Base-by-base conservation (phyloP, 257 asterid species). In the Paraleonurus japonicus region DNA sequence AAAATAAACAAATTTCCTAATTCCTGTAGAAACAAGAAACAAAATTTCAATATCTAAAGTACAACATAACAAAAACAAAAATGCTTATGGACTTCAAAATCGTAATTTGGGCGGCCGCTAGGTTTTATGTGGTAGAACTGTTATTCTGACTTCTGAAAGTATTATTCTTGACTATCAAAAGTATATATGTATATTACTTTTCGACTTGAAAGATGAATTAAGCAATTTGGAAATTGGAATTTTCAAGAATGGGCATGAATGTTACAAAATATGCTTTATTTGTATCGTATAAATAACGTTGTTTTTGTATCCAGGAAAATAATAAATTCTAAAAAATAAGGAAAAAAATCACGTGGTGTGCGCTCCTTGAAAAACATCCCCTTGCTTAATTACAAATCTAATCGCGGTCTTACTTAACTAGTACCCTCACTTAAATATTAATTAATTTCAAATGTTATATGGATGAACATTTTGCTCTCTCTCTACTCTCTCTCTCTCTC, bases 401-500 rank as follows among this genome's bases (percentile, higher is more conserved):
- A 73, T 61, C 64, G 23, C n/a, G 12, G 30, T 50, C 45, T 55
- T 10, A 65, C 65, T 71, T 55, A 65, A 66, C 67, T 57, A 77
- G 67, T 55, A 6, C 71, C 7, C 2, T 48, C 57, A 16, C 2
- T 5, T 19, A 50, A 16, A 10, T 26, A 17, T 43, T 54, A 39
- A 73, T 7, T n/a, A n/a, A n/a, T 60, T 37, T 27, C 63, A 65
- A 30, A 65, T 62, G 35, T 0, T 10, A 45, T 41, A 27, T 45
- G 27, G 17, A 47, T 47, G 41, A 13, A 43, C 45, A 26, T 24
- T 17, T 24, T 50, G 6, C 71, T 47, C 62, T 10, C 73, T 16
- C 66, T 5, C 23, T 1, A 1, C 67, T 71, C 70, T 50, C 58
- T 72, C 80, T 65, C 67, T 71, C 70, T 50, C 58, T 72, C 80